Conservation (phyloP, 148 eudicot species). For the Camellia sinensis region DNA sequence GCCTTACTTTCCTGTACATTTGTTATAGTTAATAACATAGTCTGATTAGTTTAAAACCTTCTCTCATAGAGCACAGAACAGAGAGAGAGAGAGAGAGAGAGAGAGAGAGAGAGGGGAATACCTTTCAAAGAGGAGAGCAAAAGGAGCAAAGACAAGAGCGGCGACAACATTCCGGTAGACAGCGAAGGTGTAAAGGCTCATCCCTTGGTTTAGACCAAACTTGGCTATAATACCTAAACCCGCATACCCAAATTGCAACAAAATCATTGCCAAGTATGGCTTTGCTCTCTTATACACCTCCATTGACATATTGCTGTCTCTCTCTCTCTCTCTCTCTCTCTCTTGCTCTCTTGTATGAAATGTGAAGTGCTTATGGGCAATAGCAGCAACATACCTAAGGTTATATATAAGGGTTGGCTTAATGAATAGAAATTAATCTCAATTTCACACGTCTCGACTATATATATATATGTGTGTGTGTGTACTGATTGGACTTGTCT, state of each 20-base stretch:
- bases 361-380: not conserved
- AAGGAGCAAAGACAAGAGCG: conserved; percentile 55
- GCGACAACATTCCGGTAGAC: conserved; percentile 73
- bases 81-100: not conserved
- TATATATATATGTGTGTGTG: not conserved
- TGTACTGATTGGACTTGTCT: not conserved
- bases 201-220: conserved; percentile 62
- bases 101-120: not conserved
- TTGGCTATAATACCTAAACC: conserved; percentile 67
- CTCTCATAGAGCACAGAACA: not conserved
- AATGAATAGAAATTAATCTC: not conserved
- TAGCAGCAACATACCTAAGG: not conserved
- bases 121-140: conserved; percentile 58
- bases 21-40: not conserved
- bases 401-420: not conserved
- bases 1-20: conserved; percentile 80
- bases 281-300: conserved; percentile 24
- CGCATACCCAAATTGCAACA: conserved; percentile 60
- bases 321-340: conserved; percentile 5
- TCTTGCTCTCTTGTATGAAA: not conserved
- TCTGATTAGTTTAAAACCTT: not conserved
- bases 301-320: not conserved
- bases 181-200: conserved; percentile 57
- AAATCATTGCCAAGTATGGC: conserved; percentile 53
- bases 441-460: not conserved